Percentiles rank a stretch among this genome's conserved stretches.
These are phyloP conservation scores for Encephalitozoon romaleae DNA, from an alignment of 371 early-diverging fungal species.

Conservation along the genomic window DNA sequence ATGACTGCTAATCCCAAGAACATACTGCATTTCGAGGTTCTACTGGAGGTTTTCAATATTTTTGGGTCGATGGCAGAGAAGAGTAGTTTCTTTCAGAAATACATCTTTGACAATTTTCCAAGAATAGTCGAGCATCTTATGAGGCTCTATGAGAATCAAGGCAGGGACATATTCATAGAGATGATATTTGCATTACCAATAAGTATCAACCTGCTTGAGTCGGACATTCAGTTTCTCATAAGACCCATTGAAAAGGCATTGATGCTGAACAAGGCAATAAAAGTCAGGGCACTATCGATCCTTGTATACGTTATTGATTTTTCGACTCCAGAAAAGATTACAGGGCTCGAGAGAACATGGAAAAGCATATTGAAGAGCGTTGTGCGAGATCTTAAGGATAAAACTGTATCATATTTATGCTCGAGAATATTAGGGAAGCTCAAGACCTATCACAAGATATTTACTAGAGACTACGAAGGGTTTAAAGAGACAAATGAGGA, in stretches of 20 bases:
- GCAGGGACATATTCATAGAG: conserved; percentile 5
- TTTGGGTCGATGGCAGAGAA: conserved; percentile 10
- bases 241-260: conserved; percentile 9
- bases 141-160: neutral
- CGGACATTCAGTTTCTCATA: conserved; percentile 11
- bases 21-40: neutral
- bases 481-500: neutral
- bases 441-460: conserved; percentile 18
- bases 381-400: neutral
- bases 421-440: conserved; percentile 28
- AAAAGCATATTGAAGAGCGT: neutral
- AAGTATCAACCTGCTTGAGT: conserved; percentile 5
- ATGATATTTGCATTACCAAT: conserved; percentile 28
- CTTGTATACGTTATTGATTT: conserved; percentile 18
- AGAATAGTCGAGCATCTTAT: neutral
- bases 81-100: conserved; percentile 4
- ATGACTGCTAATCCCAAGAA: neutral
- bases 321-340: conserved; percentile 6
- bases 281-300: neutral
- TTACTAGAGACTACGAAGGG: neutral
- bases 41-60: conserved; percentile 1
- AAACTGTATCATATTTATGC: neutral
- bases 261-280: neutral
- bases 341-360: neutral
- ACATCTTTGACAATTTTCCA: conserved; percentile 25